Percentiles rank a stretch among this genome's conserved stretches.
Conservation (phyloP, 352 stramenopile species). For the Globisporangium heterothallicum region DNA sequence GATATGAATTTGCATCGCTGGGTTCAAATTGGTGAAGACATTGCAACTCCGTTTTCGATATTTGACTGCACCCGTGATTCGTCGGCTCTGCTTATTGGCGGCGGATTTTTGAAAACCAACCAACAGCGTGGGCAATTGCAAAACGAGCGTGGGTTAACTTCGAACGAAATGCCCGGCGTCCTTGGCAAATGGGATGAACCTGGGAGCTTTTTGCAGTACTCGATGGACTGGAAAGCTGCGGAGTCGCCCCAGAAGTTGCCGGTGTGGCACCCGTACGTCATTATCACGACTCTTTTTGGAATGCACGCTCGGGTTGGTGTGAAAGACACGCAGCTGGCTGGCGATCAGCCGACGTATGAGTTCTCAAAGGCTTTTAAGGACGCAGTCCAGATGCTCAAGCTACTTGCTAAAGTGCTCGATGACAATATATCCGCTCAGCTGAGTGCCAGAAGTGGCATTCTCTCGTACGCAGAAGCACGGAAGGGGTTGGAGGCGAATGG, state of each 20-base stretch:
- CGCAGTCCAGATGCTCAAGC: constrained; percentile 80
- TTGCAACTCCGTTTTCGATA: constrained; percentile 41
- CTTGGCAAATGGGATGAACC: constrained; percentile 81
- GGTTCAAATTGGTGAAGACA: constrained; percentile 56
- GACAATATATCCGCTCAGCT: constrained; percentile 55
- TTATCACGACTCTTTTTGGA: constrained; percentile 80
- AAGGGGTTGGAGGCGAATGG: constrained; percentile 8
- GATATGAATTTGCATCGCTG: constrained; percentile 54
- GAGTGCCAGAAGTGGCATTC: constrained; percentile 53
- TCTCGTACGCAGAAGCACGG: constrained; percentile 36
- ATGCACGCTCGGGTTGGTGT: constrained; percentile 79
- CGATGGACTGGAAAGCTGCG: constrained; percentile 75
- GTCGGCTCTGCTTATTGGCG: constrained; percentile 70
- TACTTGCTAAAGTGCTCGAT: constrained; percentile 64
- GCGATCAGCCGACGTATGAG: constrained; percentile 48
- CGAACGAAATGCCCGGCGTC: constrained; percentile 75
- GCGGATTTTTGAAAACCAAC: constrained; percentile 23
- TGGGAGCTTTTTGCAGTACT: constrained; percentile 52
- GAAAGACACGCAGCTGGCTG: constrained; percentile 69
- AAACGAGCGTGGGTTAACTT: constrained; percentile 15
- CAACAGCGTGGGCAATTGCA: constrained; percentile 10
- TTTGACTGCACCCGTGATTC: constrained; percentile 83
- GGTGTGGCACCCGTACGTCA: constrained; percentile 80
- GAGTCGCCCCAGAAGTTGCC: constrained; percentile 70
- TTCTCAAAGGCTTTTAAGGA: constrained; percentile 75